Base-by-base conservation (phyloP, 2,329 filamentous ascomycete genomes). In the Lithohypha guttulata region DNA sequence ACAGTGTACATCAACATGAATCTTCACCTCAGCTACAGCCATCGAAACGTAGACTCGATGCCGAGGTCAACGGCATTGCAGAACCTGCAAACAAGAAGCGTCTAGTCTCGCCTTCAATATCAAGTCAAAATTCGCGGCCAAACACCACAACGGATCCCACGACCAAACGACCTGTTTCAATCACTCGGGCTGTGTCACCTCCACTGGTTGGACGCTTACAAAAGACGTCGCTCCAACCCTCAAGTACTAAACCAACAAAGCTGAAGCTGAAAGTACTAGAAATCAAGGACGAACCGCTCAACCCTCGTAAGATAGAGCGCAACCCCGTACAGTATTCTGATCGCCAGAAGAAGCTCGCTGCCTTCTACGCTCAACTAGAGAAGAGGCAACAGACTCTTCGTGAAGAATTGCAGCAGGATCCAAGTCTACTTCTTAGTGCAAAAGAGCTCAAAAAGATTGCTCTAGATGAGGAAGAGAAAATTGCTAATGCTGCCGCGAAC, bases 391-490 rank as follows among this genome's bases (percentile, higher is more conserved):
- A 59, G 19, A 51, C 55, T 39, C 54, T 63, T 29, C 53, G 56
- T 10, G 14, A 39, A 25, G 57, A 55, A 19, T 50, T 56, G 11
- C 45, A 44, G 25, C 45, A 53, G 2, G 55, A 51, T 20, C 47
- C 38, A 32, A 50, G 51, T 26, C 49, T 65, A 25, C 35, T 62
- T n/a, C 44, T 69, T 6, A 60, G 56, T 6, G 42, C 59, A 1
- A 55, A 68, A 40, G 63, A 70, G 47, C 50, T 69, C 25, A 52
- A 66, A 17, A 59, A 55, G 10, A 62, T 66, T 59, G 61, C 65
- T 9, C 45, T 66, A n/a, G 62, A 70, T 36, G 77, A 87, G 44
- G 93, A 98, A 61, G 78, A 93, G 55, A 73, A 73, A 23, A 30
- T 18, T n/a, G 35, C 35, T 6, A 21, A 39, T 7, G 26, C 35